Evolutionary conservation across 2,329 filamentous ascomycete species (phyloP).

Genomic region (Lachnellula cervina): DNA sequence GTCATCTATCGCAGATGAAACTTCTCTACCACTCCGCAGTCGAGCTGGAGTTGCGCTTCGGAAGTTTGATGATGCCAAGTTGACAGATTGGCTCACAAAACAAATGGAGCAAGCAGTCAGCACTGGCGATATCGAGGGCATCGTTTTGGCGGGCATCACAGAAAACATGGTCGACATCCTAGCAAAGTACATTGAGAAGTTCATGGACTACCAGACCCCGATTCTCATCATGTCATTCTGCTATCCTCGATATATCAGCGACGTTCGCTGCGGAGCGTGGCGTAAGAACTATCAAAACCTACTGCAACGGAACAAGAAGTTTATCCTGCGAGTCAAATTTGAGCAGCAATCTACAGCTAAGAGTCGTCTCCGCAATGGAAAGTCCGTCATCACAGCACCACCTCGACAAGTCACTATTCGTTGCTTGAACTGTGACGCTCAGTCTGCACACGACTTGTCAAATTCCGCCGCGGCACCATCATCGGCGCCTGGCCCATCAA

Average conservation of each 20-base stretch:
- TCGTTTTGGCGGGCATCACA: slow-evolving; percentile 72
- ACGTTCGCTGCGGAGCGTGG: slow-evolving; percentile 71
- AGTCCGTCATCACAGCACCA: slow-evolving; percentile 58
- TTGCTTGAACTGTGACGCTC: slow-evolving; percentile 70
- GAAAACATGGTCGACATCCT: slow-evolving; percentile 70
- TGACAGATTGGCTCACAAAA: slow-evolving; percentile 63
- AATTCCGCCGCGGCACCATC: slow-evolving; percentile 16
- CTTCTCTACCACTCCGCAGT: slow-evolving; percentile 68
- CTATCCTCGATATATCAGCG: slow-evolving; percentile 70
- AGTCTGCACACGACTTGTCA: slow-evolving; percentile 41
- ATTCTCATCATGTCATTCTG: slow-evolving; percentile 70
- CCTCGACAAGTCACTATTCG: slow-evolving; percentile 68
- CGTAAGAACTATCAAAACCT: slow-evolving; percentile 66
- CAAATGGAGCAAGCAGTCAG: slow-evolving; percentile 57
- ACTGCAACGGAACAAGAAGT: slow-evolving; percentile 67
- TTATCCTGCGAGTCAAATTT: slow-evolving; percentile 61
- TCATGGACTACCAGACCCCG: slow-evolving; percentile 73
- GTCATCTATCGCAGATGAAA: slow-evolving; percentile 67
- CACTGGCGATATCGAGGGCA: slow-evolving; percentile 69
- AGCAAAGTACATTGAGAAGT: slow-evolving; percentile 69
- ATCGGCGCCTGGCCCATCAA: slow-evolving; percentile 16
- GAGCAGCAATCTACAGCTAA: slow-evolving; percentile 57
- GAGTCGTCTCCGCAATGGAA: slow-evolving; percentile 59
- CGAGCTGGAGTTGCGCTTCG: slow-evolving; percentile 69
- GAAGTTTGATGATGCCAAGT: slow-evolving; percentile 56